phyloP scores from a whole-genome alignment of 2,329 filamentous ascomycete genomes.

The Macrophomina phaseolina region DNA sequence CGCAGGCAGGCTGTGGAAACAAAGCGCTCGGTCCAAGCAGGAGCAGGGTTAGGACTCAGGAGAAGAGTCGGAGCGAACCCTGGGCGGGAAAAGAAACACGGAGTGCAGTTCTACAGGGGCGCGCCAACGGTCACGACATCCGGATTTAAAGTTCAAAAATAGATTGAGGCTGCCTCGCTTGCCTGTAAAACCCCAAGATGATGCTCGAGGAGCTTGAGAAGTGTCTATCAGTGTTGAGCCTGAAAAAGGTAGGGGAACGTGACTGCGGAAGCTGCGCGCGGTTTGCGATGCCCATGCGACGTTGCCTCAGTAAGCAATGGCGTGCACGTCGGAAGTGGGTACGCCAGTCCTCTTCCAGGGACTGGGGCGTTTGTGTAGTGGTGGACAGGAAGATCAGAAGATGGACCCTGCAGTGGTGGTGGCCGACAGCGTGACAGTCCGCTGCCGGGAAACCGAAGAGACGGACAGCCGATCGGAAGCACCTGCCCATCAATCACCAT shows the following conservation, averaged over 20 bases:
- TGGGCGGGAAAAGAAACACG: background rate
- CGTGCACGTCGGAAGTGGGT: background rate
- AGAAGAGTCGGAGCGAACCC: background rate
- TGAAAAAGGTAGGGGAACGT: no score
- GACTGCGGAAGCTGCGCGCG: no score
- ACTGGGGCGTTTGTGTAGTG: background rate
- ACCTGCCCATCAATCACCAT: background rate
- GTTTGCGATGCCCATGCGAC: background rate
- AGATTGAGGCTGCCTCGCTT: background rate
- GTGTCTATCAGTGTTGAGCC: no score
- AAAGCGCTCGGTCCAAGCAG: background rate
- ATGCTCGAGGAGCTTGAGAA: no score
- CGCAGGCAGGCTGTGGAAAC: background rate
- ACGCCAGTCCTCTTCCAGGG: background rate
- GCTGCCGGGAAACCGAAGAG: no score
- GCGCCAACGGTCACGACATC: background rate
- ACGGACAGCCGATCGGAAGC: background rate
- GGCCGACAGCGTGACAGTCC: no score
- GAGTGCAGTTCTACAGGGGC: background rate
- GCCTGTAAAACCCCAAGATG: background rate
- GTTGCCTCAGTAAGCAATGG: background rate
- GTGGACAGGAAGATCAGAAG: background rate
- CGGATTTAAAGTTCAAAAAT: background rate
- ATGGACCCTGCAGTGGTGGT: background rate
- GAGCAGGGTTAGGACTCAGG: background rate